Evolutionary conservation across 192 early-diverging fungal genomes (phyloP).

Genomic region (Rhizophlyctis rosea): DNA sequence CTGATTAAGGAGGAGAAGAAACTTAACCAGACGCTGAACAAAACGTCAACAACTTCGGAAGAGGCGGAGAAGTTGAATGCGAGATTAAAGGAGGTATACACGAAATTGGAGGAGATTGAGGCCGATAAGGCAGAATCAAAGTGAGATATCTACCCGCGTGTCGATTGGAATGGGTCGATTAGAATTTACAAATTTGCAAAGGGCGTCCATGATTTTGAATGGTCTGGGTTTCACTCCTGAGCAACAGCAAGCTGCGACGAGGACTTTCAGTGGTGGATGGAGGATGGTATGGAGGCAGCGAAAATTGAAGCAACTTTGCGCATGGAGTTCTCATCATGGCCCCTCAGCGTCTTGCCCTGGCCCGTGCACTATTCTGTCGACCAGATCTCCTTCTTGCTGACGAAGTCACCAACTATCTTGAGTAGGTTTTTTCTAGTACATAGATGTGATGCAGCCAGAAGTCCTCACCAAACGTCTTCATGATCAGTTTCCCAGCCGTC

Average conservation of each 20-base stretch:
- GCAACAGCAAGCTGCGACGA: conserved; percentile 62
- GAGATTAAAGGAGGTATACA: conserved; percentile 78
- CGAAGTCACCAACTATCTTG: conserved; percentile 69
- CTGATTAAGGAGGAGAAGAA: conserved; percentile 81
- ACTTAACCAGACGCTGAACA: conserved; percentile 53
- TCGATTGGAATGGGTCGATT: neutral
- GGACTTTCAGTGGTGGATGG: conserved; percentile 77
- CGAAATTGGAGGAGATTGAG: conserved; percentile 90
- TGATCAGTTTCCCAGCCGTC: conserved; percentile 85
- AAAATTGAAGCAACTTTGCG: neutral
- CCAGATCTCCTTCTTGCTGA: conserved; percentile 83
- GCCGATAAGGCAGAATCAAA: conserved; percentile 93
- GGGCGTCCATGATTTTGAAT: conserved; percentile 54
- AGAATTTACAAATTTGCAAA: conserved; percentile 6
- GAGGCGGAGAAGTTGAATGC: conserved; percentile 34
- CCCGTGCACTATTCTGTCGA: conserved; percentile 76
- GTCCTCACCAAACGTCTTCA: neutral
- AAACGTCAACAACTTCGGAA: conserved; percentile 43
- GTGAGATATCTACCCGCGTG: conserved; percentile 31
- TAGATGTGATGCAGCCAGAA: no score
- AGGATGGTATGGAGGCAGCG: conserved; percentile 57
- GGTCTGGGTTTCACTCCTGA: conserved; percentile 69
- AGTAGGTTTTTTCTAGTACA: conserved; percentile 28
- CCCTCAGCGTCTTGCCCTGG: conserved; percentile 63
- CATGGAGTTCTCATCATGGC: neutral